phyloP scores from a whole-genome alignment of 768 basidiomycete genomes.

The Hydnum rufescens region DNA sequence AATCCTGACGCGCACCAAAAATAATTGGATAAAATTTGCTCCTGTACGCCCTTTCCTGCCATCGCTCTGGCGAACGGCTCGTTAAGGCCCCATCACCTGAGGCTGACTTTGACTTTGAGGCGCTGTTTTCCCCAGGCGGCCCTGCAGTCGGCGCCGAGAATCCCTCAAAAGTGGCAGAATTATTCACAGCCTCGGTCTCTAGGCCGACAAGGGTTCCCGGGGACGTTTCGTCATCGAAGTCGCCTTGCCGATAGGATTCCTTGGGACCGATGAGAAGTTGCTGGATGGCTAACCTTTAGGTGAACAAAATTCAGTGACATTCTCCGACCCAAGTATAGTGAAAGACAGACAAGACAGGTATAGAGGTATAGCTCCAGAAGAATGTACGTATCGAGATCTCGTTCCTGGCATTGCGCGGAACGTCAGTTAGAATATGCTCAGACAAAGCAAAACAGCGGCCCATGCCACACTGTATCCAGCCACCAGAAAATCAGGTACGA shows the following conservation, averaged over 20 bases:
- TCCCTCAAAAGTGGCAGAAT: no score
- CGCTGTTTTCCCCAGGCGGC: no score
- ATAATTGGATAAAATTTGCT: not conserved
- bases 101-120: no score
- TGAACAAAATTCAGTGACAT: not conserved
- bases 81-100: no score
- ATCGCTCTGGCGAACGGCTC: not conserved
- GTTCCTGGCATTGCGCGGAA: no score
- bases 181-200: not conserved
- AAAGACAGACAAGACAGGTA: conserved; percentile 17
- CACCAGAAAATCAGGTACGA: conserved; percentile 19
- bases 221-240: no score
- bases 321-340: not conserved
- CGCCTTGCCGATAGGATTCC: conserved; percentile 11
- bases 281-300: conserved; percentile 16
- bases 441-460: not conserved
- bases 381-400: conserved; percentile 11
- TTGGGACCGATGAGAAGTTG: conserved; percentile 18
- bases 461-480: conserved; percentile 12
- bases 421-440: not conserved
- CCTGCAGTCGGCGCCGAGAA: no score
- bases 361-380: conserved; percentile 18
- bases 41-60: not conserved
- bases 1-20: not conserved
- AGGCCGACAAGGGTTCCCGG: no score